Evolutionary conservation across 2,329 filamentous ascomycete genomes (phyloP).

Genomic region (Ascochyta fabae): DNA sequence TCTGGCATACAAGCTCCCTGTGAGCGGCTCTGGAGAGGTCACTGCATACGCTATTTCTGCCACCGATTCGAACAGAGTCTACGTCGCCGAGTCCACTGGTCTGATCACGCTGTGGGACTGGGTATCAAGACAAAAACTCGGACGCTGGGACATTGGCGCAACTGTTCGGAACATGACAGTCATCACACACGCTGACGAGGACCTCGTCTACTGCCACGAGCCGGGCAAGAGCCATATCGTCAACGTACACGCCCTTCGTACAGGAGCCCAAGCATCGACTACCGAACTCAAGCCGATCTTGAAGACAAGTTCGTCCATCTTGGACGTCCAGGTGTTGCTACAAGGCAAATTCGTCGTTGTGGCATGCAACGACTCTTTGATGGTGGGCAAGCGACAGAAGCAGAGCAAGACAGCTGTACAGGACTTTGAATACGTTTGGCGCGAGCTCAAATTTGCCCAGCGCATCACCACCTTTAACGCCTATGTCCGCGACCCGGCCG

Average conservation of each 20-base stretch:
- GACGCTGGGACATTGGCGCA: constrained; percentile 52
- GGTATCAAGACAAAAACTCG: constrained; percentile 54
- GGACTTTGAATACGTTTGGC: constrained; percentile 58
- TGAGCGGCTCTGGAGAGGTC: constrained; percentile 52
- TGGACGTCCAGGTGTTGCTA: constrained; percentile 54
- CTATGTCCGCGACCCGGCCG: constrained; percentile 58
- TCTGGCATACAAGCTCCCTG: constrained; percentile 72
- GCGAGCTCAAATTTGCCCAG: constrained; percentile 63
- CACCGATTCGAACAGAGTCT: constrained; percentile 58
- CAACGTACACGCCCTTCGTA: constrained; percentile 44
- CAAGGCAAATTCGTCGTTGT: constrained; percentile 66
- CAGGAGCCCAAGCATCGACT: constrained; percentile 33
- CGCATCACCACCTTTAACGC: constrained; percentile 57
- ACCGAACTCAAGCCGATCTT: constrained; percentile 44
- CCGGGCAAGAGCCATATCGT: constrained; percentile 49
- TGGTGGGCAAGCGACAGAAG: constrained; percentile 63
- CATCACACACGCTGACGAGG: constrained; percentile 38
- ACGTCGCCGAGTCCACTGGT: constrained; percentile 60
- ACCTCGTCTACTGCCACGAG: constrained; percentile 51
- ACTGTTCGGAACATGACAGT: constrained; percentile 46
- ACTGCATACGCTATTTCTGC: constrained; percentile 61
- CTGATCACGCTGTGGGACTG: constrained; percentile 66
- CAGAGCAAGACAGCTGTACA: constrained; percentile 44
- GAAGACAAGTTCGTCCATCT: constrained; percentile 48
- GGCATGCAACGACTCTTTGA: constrained; percentile 60